Conservation (phyloP, 1,139 yeast genomes). For the Cylindricascospora bacillispora region DNA sequence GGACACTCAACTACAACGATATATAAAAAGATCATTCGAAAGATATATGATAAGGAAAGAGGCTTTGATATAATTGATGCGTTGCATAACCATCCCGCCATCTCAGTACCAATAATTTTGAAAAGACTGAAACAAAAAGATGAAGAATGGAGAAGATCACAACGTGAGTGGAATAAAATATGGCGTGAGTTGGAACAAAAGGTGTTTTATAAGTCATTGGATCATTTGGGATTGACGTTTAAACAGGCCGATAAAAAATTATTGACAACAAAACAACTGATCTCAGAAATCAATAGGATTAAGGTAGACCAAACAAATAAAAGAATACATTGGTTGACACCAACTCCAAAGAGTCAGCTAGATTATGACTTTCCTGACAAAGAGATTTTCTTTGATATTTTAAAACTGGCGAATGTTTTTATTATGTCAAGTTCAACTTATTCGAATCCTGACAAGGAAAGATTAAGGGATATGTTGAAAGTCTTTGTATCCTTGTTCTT, state of each 20-base stretch:
- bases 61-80: slow-evolving; percentile 96
- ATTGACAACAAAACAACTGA: slow-evolving; percentile 76
- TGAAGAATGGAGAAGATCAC: slow-evolving; percentile 98
- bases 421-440: slow-evolving; percentile 59
- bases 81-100: slow-evolving; percentile 84
- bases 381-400: slow-evolving; percentile 61
- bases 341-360: slow-evolving; percentile 74
- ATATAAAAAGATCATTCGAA: slow-evolving; percentile 83
- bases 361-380: slow-evolving; percentile 53
- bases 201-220: slow-evolving; percentile 84
- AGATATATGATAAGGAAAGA: slow-evolving; percentile 85
- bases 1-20: slow-evolving; percentile 88
- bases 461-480: slow-evolving; percentile 58
- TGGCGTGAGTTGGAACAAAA: slow-evolving; percentile 98
- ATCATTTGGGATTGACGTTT: slow-evolving; percentile 89
- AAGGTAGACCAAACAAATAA: slow-evolving; percentile 74
- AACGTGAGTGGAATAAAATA: slow-evolving; percentile 96
- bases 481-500: slow-evolving; percentile 35
- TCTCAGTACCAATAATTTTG: slow-evolving; percentile 87
- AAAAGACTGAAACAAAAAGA: slow-evolving; percentile 92
- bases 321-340: slow-evolving; percentile 76
- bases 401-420: slow-evolving; percentile 57
- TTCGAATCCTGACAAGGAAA: slow-evolving; percentile 71
- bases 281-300: slow-evolving; percentile 84
- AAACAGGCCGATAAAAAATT: slow-evolving; percentile 93